Evolutionary conservation across 2,329 filamentous ascomycete genomes (phyloP).

Genomic region (Rhynchosporium secalis): DNA sequence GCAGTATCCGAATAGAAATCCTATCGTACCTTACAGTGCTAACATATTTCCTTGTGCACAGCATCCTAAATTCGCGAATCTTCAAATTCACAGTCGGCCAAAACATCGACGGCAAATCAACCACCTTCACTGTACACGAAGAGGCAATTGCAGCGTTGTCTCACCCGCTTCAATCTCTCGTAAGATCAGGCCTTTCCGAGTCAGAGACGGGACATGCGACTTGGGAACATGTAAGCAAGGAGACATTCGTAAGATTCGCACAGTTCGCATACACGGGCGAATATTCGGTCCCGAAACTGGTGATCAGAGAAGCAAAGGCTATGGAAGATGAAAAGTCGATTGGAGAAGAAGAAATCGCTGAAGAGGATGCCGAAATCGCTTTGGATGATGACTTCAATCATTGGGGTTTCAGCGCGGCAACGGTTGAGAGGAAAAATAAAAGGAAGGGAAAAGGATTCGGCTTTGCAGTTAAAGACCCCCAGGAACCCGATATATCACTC

Average conservation of each 20-base stretch:
- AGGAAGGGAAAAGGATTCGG: too few relatives aligned
- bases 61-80: slow-evolving; percentile 28
- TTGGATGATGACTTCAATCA: too few relatives aligned
- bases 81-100: slow-evolving; percentile 31
- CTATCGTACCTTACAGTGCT: neutral
- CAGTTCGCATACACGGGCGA: slow-evolving; percentile 34
- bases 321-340: neutral
- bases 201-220: slow-evolving; percentile 12
- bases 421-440: too few relatives aligned
- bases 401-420: too few relatives aligned
- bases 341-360: too few relatives aligned
- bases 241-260: slow-evolving; percentile 29
- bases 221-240: slow-evolving; percentile 27
- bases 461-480: too few relatives aligned
- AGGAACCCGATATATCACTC: too few relatives aligned
- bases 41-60: slow-evolving; percentile 4
- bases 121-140: slow-evolving; percentile 27
- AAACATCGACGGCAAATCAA: slow-evolving; percentile 21
- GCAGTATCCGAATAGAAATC: neutral
- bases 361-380: too few relatives aligned
- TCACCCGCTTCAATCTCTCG: slow-evolving; percentile 17
- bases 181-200: slow-evolving; percentile 19
- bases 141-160: slow-evolving; percentile 31
- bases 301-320: neutral
- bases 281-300: slow-evolving; percentile 26